Evolutionary conservation across 495 filamentous ascomycete genomes (phyloP).

Genomic region (Tetracladium marchalianum): DNA sequence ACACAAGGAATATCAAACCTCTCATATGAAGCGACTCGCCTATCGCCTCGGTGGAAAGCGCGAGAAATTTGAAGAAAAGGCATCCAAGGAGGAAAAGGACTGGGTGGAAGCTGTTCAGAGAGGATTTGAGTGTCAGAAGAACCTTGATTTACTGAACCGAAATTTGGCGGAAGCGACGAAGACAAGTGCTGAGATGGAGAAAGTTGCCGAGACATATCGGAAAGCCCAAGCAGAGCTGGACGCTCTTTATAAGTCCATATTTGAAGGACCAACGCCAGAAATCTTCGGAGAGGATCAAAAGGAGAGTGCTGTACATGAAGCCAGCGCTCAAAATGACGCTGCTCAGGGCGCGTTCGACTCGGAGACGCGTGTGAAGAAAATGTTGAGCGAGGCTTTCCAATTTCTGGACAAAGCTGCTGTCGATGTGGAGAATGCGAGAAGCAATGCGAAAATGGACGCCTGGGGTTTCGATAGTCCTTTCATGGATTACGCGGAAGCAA

Average conservation of each 20-base stretch:
- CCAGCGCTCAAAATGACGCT: slow-evolving; percentile 17
- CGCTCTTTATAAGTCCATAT: slow-evolving; percentile 31
- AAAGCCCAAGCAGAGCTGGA: slow-evolving; percentile 29
- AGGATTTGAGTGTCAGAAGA: slow-evolving; percentile 27
- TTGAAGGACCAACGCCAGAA: slow-evolving; percentile 33
- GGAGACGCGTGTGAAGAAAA: slow-evolving; percentile 18
- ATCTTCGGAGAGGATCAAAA: slow-evolving; percentile 36
- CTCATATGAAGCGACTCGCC: slow-evolving; percentile 31
- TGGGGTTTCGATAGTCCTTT: slow-evolving; percentile 20
- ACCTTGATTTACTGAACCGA: slow-evolving; percentile 20
- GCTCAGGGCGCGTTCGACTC: slow-evolving; percentile 18
- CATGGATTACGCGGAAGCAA: slow-evolving; percentile 30
- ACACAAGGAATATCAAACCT: slow-evolving; percentile 38
- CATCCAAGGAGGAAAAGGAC: slow-evolving; percentile 37
- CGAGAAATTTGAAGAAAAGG: slow-evolving; percentile 29
- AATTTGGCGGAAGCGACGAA: slow-evolving; percentile 21
- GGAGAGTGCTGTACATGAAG: slow-evolving; percentile 21
- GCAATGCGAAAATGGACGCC: slow-evolving; percentile 21
- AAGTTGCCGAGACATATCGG: slow-evolving; percentile 20
- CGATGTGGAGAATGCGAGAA: slow-evolving; percentile 18
- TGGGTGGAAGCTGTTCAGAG: slow-evolving; percentile 34
- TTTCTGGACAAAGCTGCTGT: slow-evolving; percentile 7
- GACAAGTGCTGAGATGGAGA: slow-evolving; percentile 19
- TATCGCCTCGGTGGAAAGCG: slow-evolving; percentile 33
- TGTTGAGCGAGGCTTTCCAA: slow-evolving; percentile 10